Evolutionary conservation across 345 rosid genomes (phyloP).

Genomic region (Citrus glauca): DNA sequence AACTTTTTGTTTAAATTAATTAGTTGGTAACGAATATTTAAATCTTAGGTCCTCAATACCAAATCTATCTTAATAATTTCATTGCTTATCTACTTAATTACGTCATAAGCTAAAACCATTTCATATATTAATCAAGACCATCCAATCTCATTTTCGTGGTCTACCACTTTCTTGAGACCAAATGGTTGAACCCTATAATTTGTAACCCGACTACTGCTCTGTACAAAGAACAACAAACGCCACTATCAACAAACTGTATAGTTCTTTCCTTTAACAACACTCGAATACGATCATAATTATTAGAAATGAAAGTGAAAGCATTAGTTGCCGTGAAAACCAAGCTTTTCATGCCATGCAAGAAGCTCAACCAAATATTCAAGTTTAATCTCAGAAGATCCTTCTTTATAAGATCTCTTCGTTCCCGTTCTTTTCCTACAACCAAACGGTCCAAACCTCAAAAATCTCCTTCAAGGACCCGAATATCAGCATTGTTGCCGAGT

Average conservation of each 20-base stretch:
- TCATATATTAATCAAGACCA: background rate
- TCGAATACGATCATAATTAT: slow-evolving; percentile 8
- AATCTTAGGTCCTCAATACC: no score
- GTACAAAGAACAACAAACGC: background rate
- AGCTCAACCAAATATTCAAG: slow-evolving; percentile 35
- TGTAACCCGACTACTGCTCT: background rate
- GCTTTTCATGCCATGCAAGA: slow-evolving; percentile 52
- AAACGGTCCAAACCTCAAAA: slow-evolving; percentile 14
- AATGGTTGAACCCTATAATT: background rate
- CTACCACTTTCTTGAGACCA: slow-evolving; percentile 3
- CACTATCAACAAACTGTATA: slow-evolving; percentile 10
- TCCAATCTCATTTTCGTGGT: background rate
- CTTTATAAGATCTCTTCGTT: slow-evolving; percentile 39
- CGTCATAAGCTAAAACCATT: background rate
- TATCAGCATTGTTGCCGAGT: slow-evolving; percentile 12
- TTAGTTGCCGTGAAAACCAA: slow-evolving; percentile 52
- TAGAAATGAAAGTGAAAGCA: slow-evolving; percentile 45
- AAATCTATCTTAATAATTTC: no score
- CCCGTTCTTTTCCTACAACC: slow-evolving; percentile 4
- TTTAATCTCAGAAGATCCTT: slow-evolving; percentile 48
- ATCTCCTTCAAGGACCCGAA: slow-evolving; percentile 7
- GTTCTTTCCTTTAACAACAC: slow-evolving; percentile 22
- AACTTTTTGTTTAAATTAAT: no score
- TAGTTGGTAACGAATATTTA: no score
- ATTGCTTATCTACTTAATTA: no score